Conservation (phyloP, 495 filamentous ascomycete genomes). For the Jackrogersella multiformis region DNA sequence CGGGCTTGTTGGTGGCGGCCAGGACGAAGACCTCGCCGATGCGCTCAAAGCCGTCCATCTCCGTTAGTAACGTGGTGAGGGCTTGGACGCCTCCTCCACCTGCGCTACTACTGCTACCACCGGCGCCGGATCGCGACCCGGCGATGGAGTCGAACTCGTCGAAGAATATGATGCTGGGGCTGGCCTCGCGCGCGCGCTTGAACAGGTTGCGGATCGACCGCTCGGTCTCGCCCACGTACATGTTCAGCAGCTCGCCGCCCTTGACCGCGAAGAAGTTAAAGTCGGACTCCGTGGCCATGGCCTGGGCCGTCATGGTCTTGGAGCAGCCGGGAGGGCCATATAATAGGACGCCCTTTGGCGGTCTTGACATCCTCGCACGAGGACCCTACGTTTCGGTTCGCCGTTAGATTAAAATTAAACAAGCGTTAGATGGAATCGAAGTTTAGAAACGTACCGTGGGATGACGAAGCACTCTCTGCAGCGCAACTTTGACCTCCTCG, state of each 20-base stretch:
- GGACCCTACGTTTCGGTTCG: constrained; percentile 27
- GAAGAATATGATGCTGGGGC: constrained; percentile 96
- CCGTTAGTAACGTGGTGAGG: constrained; percentile 89
- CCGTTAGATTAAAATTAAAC: constrained; percentile 3
- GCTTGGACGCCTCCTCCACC: constrained; percentile 80
- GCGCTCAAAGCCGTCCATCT: constrained; percentile 95
- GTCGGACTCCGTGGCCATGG: constrained; percentile 88
- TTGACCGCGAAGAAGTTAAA: constrained; percentile 96
- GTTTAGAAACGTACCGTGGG: constrained; percentile 29
- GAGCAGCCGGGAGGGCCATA: constrained; percentile 97
- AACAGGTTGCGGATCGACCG: constrained; percentile 89
- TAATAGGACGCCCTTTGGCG: constrained; percentile 84
- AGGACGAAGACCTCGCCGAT: constrained; percentile 86
- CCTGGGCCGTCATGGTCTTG: constrained; percentile 93
- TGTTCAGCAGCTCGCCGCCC: constrained; percentile 93
- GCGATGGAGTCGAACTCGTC: constrained; percentile 97
- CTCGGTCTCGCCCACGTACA: constrained; percentile 98
- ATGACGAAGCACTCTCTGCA: constrained; percentile 44
- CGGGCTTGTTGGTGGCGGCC: constrained; percentile 94
- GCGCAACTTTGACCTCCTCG: constrained; percentile 74
- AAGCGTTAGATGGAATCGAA: background rate
- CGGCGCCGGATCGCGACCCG: constrained; percentile 67
- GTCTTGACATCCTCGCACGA: constrained; percentile 45
- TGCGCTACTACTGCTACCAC: constrained; percentile 55
- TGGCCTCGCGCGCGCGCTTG: constrained; percentile 82